These are phyloP conservation scores for Fusarium fujikuroi DNA, from an alignment of 2,329 filamentous ascomycete species.

Conservation along the genomic window DNA sequence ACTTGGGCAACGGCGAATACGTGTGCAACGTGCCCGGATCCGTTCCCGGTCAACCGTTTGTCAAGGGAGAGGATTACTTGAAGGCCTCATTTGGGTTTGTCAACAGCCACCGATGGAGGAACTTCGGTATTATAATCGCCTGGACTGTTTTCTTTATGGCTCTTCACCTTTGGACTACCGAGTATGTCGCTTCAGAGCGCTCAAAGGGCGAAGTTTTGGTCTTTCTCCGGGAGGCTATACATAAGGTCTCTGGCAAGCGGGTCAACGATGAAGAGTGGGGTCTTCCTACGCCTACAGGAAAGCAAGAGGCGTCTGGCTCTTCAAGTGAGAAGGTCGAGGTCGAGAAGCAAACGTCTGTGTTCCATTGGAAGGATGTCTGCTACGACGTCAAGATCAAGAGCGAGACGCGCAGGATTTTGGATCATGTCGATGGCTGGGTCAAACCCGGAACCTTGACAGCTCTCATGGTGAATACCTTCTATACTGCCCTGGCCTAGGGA, in stretches of 20 bases:
- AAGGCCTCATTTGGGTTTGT: conserved; percentile 17
- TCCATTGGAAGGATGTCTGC: conserved; percentile 76
- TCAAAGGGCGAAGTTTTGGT: conserved; percentile 36
- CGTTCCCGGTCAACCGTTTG: not conserved
- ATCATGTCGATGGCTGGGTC: conserved; percentile 77
- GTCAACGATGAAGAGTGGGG: conserved; percentile 2
- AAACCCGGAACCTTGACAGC: conserved; percentile 77
- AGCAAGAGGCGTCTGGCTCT: not conserved
- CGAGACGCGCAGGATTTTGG: conserved; percentile 70
- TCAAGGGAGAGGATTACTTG: not conserved
- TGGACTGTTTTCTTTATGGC: conserved; percentile 27
- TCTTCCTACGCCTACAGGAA: not conserved
- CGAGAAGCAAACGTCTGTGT: conserved; percentile 53
- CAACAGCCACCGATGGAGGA: conserved; percentile 29
- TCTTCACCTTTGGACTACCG: conserved; percentile 18
- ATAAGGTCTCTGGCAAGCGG: not conserved
- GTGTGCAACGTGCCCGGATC: not conserved
- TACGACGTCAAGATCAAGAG: conserved; percentile 77
- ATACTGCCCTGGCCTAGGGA: not conserved
- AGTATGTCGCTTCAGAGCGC: conserved; percentile 29
- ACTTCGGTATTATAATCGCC: conserved; percentile 26
- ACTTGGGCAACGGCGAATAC: not conserved
- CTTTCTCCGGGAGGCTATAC: conserved; percentile 20
- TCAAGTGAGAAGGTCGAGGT: not conserved
- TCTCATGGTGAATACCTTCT: conserved; percentile 64